phyloP scores from a whole-genome alignment of 495 filamentous ascomycete genomes.

The Hyaloscypha variabilis region DNA sequence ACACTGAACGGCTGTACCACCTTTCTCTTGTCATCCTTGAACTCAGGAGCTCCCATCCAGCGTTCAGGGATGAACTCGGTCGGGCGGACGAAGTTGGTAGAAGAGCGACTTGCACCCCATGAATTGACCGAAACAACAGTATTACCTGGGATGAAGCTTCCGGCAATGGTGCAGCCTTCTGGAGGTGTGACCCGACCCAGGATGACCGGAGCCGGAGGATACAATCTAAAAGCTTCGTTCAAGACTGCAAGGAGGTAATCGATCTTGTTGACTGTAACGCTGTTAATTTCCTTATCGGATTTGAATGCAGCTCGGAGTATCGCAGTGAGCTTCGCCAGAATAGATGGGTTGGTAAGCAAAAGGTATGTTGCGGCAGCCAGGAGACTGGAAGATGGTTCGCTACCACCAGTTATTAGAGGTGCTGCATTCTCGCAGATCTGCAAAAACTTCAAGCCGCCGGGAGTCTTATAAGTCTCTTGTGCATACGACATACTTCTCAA shows the following conservation, averaged over 20 bases:
- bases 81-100: constrained; percentile 16
- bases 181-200: neutral
- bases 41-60: constrained; percentile 40
- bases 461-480: neutral
- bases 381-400: constrained; percentile 63
- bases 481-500: neutral
- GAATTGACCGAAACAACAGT: neutral
- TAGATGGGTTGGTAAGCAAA: constrained; percentile 48
- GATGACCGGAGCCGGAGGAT: neutral
- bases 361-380: constrained; percentile 55
- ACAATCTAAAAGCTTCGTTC: constrained; percentile 69
- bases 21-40: constrained; percentile 36
- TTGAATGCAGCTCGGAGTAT: constrained; percentile 58
- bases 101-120: constrained; percentile 1
- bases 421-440: constrained; percentile 8
- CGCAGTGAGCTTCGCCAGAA: constrained; percentile 43
- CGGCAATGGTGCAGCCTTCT: constrained; percentile 14
- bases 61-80: constrained; percentile 31
- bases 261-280: constrained; percentile 44
- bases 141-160: constrained; percentile 15
- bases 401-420: constrained; percentile 53
- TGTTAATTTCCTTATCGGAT: constrained; percentile 53
- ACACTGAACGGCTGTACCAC: constrained; percentile 47
- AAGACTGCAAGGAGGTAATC: constrained; percentile 59
- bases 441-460: neutral